These are phyloP conservation scores for Podaxis sp. DNA, from an alignment of 768 basidiomycete species.

Conservation along the genomic window DNA sequence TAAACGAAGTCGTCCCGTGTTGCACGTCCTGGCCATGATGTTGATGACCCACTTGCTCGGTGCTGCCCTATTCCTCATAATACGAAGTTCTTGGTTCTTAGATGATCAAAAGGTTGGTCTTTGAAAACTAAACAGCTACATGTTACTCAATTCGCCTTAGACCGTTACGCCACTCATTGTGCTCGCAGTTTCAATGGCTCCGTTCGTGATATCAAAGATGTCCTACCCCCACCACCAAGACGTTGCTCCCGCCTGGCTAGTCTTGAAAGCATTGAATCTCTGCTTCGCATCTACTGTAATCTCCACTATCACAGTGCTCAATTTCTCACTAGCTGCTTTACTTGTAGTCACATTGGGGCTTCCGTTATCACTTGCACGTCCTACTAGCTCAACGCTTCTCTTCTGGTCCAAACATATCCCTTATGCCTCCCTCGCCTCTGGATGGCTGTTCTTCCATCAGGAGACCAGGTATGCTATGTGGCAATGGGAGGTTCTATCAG, in stretches of 20 bases:
- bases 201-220: conserved; percentile 31
- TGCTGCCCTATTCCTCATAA: conserved; percentile 44
- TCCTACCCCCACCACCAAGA: conserved; percentile 24
- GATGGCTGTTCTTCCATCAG: conserved; percentile 51
- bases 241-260: conserved; percentile 39
- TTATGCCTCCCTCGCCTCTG: conserved; percentile 52
- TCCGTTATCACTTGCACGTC: conserved; percentile 54
- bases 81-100: conserved; percentile 47
- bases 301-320: conserved; percentile 82
- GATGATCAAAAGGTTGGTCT: conserved; percentile 37
- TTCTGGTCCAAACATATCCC: conserved; percentile 30
- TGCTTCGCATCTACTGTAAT: conserved; percentile 86
- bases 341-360: conserved; percentile 66
- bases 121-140: background rate
- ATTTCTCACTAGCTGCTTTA: conserved; percentile 84
- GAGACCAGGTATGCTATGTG: conserved; percentile 55
- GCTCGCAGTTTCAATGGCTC: conserved; percentile 27
- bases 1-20: conserved; percentile 52
- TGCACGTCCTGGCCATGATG: conserved; percentile 54
- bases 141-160: conserved; percentile 12
- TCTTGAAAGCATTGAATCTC: conserved; percentile 75
- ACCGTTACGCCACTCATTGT: conserved; percentile 7
- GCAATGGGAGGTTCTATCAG: conserved; percentile 78
- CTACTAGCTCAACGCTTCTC: conserved; percentile 23
- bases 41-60: conserved; percentile 57